Evolutionary conservation across 1,284 basidiomycete genomes (phyloP).

Genomic region (Fomitiporia mediterranea): DNA sequence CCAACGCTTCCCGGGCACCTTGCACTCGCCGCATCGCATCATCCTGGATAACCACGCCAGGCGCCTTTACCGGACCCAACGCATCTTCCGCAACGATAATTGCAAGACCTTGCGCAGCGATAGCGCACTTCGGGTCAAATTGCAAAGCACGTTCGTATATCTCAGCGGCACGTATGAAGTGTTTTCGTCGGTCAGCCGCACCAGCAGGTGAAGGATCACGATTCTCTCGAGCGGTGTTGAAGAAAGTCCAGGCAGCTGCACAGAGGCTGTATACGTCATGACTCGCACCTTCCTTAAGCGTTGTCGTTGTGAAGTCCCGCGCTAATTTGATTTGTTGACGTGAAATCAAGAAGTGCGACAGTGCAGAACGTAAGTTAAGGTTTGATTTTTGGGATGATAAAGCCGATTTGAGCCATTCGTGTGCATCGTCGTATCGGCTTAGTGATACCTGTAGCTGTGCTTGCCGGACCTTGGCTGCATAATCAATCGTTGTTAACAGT

Average conservation of each 20-base stretch:
- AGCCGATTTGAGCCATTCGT: constrained; percentile 84
- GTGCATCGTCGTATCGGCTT: constrained; percentile 74
- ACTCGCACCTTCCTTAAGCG: constrained; percentile 78
- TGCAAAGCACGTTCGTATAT: constrained; percentile 87
- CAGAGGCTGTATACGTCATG: constrained; percentile 90
- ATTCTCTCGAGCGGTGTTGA: constrained; percentile 78
- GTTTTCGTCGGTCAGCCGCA: constrained; percentile 66
- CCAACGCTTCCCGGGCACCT: constrained; percentile 79
- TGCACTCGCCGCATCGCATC: constrained; percentile 61
- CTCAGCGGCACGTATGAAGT: constrained; percentile 79
- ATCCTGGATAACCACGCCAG: constrained; percentile 44
- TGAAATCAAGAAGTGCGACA: constrained; percentile 78
- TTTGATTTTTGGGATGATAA: constrained; percentile 66
- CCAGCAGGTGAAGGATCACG: constrained; percentile 53
- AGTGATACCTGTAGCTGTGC: constrained; percentile 70
- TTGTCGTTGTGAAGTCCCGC: constrained; percentile 80
- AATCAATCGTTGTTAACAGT: constrained; percentile 2
- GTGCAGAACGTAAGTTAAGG: constrained; percentile 55
- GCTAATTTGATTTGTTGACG: constrained; percentile 67
- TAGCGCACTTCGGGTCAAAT: constrained; percentile 77
- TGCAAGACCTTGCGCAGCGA: constrained; percentile 90
- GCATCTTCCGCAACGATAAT: constrained; percentile 90
- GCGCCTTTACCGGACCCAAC: constrained; percentile 53
- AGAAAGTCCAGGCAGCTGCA: constrained; percentile 81
- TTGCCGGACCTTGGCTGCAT: constrained; percentile 82